phyloP scores from a whole-genome alignment of 345 rosid genomes.

The Eucalyptus virginea region DNA sequence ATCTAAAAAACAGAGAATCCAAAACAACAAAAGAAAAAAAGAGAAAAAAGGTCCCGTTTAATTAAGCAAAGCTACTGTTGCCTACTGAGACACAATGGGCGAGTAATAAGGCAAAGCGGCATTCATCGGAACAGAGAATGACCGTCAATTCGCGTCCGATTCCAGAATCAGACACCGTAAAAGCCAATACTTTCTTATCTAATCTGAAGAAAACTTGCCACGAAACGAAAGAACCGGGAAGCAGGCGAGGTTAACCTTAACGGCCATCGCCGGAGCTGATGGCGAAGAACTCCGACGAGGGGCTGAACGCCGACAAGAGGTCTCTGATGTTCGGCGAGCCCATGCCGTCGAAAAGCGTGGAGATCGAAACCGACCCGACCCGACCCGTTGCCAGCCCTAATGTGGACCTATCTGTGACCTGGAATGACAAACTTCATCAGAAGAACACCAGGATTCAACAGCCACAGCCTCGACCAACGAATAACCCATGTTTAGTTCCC shows the following conservation, averaged over 20 bases:
- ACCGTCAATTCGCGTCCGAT: background rate
- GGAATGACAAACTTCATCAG: background rate
- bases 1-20: constrained; percentile 14
- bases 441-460: background rate
- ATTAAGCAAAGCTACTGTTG: background rate
- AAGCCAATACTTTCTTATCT: background rate
- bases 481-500: background rate
- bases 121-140: background rate
- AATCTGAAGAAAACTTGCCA: background rate
- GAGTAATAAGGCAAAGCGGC: background rate
- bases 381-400: no score
- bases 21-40: background rate
- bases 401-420: no score
- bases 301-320: constrained; percentile 67
- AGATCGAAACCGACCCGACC: background rate
- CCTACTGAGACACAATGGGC: background rate
- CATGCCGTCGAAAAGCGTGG: constrained; percentile 12
- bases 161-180: background rate
- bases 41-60: background rate
- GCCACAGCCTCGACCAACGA: background rate
- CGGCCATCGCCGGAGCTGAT: constrained; percentile 77
- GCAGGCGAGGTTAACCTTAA: constrained; percentile 34
- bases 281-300: constrained; percentile 66
- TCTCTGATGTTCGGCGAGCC: constrained; percentile 53
- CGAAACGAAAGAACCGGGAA: background rate